Evolutionary conservation across 495 filamentous ascomycete genomes (phyloP).

Genomic region (Penicillium ochrochloron): DNA sequence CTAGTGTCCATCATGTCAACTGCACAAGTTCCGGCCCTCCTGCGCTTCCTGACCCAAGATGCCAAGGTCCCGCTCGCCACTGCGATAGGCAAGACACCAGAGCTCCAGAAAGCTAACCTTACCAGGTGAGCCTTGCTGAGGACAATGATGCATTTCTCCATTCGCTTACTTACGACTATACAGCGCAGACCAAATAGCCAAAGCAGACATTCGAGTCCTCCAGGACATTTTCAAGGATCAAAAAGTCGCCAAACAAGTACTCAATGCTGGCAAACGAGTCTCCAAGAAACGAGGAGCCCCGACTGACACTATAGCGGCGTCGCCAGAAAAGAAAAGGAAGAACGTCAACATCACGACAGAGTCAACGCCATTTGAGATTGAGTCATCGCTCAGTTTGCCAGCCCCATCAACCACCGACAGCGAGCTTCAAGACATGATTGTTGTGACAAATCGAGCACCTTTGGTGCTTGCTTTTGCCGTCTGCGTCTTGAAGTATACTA

Average conservation of each 20-base stretch:
- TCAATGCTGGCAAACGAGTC: slow-evolving; percentile 63
- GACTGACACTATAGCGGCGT: slow-evolving; percentile 36
- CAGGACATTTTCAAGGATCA: slow-evolving; percentile 67
- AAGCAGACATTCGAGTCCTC: slow-evolving; percentile 56
- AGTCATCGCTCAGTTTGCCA: slow-evolving; percentile 69
- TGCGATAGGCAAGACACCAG: slow-evolving; percentile 70
- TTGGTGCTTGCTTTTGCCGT: slow-evolving; percentile 82
- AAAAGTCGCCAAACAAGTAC: slow-evolving; percentile 68
- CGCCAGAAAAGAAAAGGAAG: slow-evolving; percentile 32
- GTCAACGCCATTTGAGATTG: slow-evolving; percentile 63
- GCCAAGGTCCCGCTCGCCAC: slow-evolving; percentile 71
- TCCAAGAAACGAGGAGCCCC: slow-evolving; percentile 59
- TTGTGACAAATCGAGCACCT: slow-evolving; percentile 80
- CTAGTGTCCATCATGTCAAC: slow-evolving; percentile 26
- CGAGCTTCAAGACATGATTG: slow-evolving; percentile 55
- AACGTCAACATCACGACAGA: slow-evolving; percentile 9
- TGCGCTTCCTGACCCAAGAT: slow-evolving; percentile 77
- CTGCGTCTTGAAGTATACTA: slow-evolving; percentile 72
- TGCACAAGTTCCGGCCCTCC: slow-evolving; percentile 64
- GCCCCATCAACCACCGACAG: slow-evolving; percentile 57
- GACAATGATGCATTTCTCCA: background rate
- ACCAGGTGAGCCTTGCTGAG: slow-evolving; percentile 53
- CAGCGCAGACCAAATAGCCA: slow-evolving; percentile 66
- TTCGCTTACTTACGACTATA: slow-evolving; percentile 3
- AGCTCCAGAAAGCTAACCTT: slow-evolving; percentile 65